A percentile compares a stretch with the other conserved stretches of the same genome.
Evolutionary conservation across 2,329 filamentous ascomycete genomes (phyloP).

Genomic region (Epichloe festucae): DNA sequence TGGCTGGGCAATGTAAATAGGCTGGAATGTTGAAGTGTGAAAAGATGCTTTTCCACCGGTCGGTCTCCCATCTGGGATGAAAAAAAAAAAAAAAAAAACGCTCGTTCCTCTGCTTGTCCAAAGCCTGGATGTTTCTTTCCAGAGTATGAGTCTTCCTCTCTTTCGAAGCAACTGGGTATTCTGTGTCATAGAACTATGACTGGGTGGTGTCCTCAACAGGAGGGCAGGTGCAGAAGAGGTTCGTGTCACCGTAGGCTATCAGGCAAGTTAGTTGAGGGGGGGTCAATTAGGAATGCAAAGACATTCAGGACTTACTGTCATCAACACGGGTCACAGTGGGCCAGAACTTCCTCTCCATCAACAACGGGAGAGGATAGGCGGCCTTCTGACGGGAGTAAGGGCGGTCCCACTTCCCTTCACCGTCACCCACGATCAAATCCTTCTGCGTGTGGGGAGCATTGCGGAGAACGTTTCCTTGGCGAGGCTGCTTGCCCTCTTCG

Average conservation of each 20-base stretch:
- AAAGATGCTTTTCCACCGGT: background rate
- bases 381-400: slow-evolving; percentile 70
- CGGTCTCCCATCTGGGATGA: background rate
- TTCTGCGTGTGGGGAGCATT: slow-evolving; percentile 76
- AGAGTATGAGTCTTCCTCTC: too few species aligned
- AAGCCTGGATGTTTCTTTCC: too few species aligned
- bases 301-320: slow-evolving; percentile 51
- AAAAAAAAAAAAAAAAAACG: background rate
- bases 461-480: slow-evolving; percentile 73
- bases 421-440: slow-evolving; percentile 54
- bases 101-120: background rate
- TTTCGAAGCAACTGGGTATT: background rate
- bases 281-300: background rate
- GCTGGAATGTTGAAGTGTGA: background rate
- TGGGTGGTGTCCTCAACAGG: slow-evolving; percentile 55
- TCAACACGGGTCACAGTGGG: slow-evolving; percentile 75
- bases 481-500: slow-evolving; percentile 65
- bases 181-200: background rate
- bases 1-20: background rate
- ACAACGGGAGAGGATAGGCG: slow-evolving; percentile 70
- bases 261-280: slow-evolving; percentile 1
- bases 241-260: slow-evolving; percentile 74
- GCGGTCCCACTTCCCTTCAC: slow-evolving; percentile 57
- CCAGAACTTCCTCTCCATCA: slow-evolving; percentile 98
- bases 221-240: slow-evolving; percentile 89